phyloP scores from a whole-genome alignment of 441 rosid genomes.

The Croton laevigatus region DNA sequence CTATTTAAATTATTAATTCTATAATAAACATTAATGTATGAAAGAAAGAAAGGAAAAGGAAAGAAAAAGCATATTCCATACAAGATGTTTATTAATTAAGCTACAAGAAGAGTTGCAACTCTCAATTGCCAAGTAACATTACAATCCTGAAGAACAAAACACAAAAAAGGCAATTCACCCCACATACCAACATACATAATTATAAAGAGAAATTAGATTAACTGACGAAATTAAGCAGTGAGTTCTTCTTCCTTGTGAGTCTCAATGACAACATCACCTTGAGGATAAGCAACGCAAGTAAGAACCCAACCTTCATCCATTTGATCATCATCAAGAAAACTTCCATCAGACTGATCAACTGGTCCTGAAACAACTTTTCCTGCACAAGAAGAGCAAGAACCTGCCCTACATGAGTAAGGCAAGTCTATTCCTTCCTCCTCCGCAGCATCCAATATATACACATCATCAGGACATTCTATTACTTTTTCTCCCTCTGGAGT shows the following conservation, averaged over 20 bases:
- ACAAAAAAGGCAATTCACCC: not conserved
- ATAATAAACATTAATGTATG: too few relatives aligned
- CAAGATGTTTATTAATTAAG: too few relatives aligned
- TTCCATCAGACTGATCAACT: slow-evolving; percentile 74
- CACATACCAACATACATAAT: not conserved
- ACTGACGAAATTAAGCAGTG: slow-evolving; percentile 18
- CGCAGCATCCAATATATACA: slow-evolving; percentile 59
- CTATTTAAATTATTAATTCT: too few relatives aligned
- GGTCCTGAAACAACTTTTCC: slow-evolving; percentile 51
- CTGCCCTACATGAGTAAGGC: slow-evolving; percentile 96
- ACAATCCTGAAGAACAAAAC: not conserved
- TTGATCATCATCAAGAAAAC: slow-evolving; percentile 87
- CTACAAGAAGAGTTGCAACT: not conserved
- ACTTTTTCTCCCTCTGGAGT: slow-evolving; percentile 66
- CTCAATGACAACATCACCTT: slow-evolving; percentile 52
- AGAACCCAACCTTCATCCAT: slow-evolving; percentile 61
- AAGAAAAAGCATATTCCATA: too few relatives aligned
- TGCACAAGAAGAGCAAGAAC: slow-evolving; percentile 87
- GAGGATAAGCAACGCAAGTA: slow-evolving; percentile 78
- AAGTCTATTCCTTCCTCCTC: slow-evolving; percentile 73
- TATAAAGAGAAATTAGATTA: not conserved
- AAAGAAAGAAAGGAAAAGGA: too few relatives aligned
- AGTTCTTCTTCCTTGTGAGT: slow-evolving; percentile 95
- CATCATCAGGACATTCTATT: slow-evolving; percentile 50
- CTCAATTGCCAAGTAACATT: slow-evolving; percentile 2